Evolutionary conservation across 2,329 filamentous ascomycete species (phyloP), one percentile per base, ranked within the genome.

Genomic region (Neurospora crassa): DNA sequence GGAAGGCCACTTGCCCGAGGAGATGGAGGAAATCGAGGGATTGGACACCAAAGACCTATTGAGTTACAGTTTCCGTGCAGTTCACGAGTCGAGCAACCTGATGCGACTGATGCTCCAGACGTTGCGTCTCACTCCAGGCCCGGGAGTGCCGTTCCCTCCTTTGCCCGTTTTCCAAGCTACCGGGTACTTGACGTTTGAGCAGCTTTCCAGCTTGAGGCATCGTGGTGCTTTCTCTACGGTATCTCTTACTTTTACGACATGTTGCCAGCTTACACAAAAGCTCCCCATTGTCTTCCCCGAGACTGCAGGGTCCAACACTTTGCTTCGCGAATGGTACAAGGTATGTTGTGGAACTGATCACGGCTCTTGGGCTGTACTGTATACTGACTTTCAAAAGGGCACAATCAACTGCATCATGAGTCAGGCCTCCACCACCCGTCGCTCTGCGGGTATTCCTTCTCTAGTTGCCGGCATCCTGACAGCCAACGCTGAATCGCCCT

Each of bases 171-270:
- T 94, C 73, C 84, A 88, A 47, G 83, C 82, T 10, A 87, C 95
- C 45, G 94, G 94, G 10, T 84, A 88, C 47, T 82, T 97, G 7
- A 91, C 92, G 18, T 97, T 97, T 78, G 88, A 88, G 2, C 93
- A 99, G 78, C 84, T 99, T 10, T 89, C 93, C 0, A 92, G 88
- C 69, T 84, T 99, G 40, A 88, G 96, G 53, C 96, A 99, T 79
- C 88, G 96, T 71, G 96, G 96, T 71, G 96, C 96, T 7, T 97
- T 98, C 78, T 96, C 93, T 0, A 95, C 95, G 0, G 96, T 98
- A 1, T 92, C 95, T 0, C 89, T 93, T 70, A 97, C 94, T 0
- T 98, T 97, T 80, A 87, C 89, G 1, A 86, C 88, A 37, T 96
- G 94, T 77, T 98, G 95, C 74, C 85, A 90, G 82, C 76, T 89